Percentiles rank a stretch among this genome's conserved stretches.
These are phyloP conservation scores for Lipomyces anomalus DNA, from an alignment of 805 yeast species.

Conservation along the genomic window DNA sequence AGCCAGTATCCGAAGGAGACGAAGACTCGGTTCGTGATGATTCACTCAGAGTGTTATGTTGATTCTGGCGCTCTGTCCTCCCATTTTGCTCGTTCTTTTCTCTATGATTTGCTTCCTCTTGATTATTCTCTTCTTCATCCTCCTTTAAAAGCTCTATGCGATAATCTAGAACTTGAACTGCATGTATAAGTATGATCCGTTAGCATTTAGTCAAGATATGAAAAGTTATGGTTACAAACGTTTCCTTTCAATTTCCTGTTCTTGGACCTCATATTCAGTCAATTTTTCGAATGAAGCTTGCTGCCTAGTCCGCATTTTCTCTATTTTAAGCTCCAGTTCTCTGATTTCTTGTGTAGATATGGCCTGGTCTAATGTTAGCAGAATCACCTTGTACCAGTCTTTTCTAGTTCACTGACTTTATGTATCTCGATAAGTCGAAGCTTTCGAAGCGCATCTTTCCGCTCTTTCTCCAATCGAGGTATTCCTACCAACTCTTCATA, in stretches of 20 bases:
- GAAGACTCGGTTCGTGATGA: no score
- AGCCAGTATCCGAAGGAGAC: no score
- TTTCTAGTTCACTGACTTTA: conserved; percentile 11
- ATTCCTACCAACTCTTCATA: conserved; percentile 13
- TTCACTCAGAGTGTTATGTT: no score
- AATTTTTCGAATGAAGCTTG: conserved; percentile 9
- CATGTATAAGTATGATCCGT: no score
- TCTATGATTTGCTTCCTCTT: neutral
- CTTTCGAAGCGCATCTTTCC: conserved; percentile 10
- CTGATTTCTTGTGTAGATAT: conserved; percentile 14
- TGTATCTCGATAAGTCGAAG: conserved; percentile 17
- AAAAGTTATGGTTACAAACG: conserved; percentile 7
- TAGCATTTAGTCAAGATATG: neutral
- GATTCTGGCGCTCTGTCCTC: neutral
- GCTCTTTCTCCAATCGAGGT: conserved; percentile 10
- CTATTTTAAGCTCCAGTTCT: conserved; percentile 19
- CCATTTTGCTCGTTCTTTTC: neutral
- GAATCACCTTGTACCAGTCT: no score
- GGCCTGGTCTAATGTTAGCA: conserved; percentile 7
- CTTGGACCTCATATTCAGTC: conserved; percentile 19
- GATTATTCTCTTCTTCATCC: conserved; percentile 11
- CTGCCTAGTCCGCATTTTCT: conserved; percentile 9
- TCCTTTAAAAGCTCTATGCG: conserved; percentile 23
- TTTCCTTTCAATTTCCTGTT: conserved; percentile 16
- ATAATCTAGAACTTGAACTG: conserved; percentile 21